Evolutionary conservation across 345 rosid genomes (phyloP).

Genomic region (Erodium maritimum): DNA sequence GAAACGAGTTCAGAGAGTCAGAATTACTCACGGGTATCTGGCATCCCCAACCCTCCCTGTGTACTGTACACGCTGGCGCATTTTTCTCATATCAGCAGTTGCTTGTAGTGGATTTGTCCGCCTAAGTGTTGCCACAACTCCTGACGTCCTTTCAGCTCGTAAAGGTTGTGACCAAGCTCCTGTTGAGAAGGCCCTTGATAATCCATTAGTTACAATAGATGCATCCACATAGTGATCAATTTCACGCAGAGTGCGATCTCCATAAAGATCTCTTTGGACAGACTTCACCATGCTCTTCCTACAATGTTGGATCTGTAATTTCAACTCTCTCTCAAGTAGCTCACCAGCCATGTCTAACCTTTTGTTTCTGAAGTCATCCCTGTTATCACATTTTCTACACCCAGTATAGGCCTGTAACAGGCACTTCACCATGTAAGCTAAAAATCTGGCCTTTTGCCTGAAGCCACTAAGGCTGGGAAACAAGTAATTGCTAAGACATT

Average conservation of each 20-base stretch:
- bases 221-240: slow-evolving; percentile 83
- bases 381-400: slow-evolving; percentile 58
- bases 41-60: slow-evolving; percentile 98
- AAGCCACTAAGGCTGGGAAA: slow-evolving; percentile 53
- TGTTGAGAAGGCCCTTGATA: slow-evolving; percentile 89
- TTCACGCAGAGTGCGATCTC: slow-evolving; percentile 44
- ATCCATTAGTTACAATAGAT: slow-evolving; percentile 76
- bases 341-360: slow-evolving; percentile 82
- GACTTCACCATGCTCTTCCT: slow-evolving; percentile 59
- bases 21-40: slow-evolving; percentile 78
- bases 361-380: slow-evolving; percentile 80
- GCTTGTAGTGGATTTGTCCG: slow-evolving; percentile 86
- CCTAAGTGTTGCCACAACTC: slow-evolving; percentile 80
- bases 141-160: slow-evolving; percentile 79
- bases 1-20: slow-evolving; percentile 1
- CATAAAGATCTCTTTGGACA: slow-evolving; percentile 65
- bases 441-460: slow-evolving; percentile 66
- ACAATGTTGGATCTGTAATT: slow-evolving; percentile 64
- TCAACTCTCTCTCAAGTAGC: slow-evolving; percentile 73
- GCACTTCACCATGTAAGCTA: slow-evolving; percentile 87
- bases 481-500: slow-evolving; percentile 43
- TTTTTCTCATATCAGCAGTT: slow-evolving; percentile 68
- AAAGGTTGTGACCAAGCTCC: slow-evolving; percentile 96
- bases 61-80: slow-evolving; percentile 68
- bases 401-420: slow-evolving; percentile 63